Evolutionary conservation across 2,329 filamentous ascomycete species (phyloP).

Genomic region (Coccinonectria pachysandricola): DNA sequence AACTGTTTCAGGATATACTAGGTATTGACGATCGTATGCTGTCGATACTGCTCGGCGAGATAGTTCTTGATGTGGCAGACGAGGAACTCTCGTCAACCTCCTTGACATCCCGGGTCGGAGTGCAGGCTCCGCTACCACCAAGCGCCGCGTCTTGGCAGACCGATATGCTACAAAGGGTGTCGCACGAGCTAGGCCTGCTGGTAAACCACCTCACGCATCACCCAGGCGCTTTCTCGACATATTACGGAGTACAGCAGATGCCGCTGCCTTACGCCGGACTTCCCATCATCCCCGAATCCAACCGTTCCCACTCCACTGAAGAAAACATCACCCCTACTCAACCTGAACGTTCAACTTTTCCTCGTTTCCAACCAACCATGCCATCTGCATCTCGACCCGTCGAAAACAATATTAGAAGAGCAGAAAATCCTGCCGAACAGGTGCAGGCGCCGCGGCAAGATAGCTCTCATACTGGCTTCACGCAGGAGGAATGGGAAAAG

Average conservation of each 20-base stretch:
- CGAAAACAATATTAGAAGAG: conserved; percentile 23
- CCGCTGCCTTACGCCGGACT: conserved; percentile 71
- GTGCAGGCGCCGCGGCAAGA: conserved; percentile 14
- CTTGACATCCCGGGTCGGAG: conserved; percentile 28
- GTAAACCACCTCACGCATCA: conserved; percentile 72
- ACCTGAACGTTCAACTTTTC: conserved; percentile 14
- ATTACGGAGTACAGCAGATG: conserved; percentile 53
- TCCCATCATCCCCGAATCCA: conserved; percentile 49
- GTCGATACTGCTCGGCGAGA: conserved; percentile 78
- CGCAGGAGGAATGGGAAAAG: conserved; percentile 83
- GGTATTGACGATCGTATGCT: conserved; percentile 82
- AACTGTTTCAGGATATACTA: conserved; percentile 79
- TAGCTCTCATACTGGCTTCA: conserved; percentile 29
- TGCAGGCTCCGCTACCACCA: conserved; percentile 20
- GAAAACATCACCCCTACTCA: conserved; percentile 15
- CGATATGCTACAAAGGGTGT: conserved; percentile 71
- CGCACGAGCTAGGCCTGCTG: conserved; percentile 73
- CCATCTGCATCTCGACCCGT: conserved; percentile 26
- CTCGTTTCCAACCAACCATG: conserved; percentile 40
- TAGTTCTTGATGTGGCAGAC: conserved; percentile 46
- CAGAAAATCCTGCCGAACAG: conserved; percentile 12
- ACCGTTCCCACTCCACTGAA: conserved; percentile 21
- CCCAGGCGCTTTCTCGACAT: conserved; percentile 81
- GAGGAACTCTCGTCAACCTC: conserved; percentile 39
- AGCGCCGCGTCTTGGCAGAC: conserved; percentile 55